Percentiles rank a stretch among this genome's conserved stretches.
phyloP scores from a whole-genome alignment of 495 filamentous ascomycete genomes.

The Wilcoxina mikolae region DNA sequence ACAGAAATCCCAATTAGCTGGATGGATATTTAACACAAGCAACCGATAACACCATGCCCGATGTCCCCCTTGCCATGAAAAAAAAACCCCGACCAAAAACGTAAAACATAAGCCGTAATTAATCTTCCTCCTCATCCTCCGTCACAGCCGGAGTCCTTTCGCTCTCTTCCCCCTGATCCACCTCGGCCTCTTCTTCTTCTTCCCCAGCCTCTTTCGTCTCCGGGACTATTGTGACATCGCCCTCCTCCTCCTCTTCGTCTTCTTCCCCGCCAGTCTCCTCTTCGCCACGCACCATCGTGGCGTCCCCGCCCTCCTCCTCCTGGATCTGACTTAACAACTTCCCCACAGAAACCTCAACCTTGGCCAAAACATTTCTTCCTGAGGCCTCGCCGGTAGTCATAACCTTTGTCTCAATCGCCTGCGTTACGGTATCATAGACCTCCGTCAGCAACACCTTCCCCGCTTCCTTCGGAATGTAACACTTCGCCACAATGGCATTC shows the following conservation, averaged over 20 bases:
- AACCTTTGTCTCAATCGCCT: constrained; percentile 55
- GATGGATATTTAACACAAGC: too few species aligned
- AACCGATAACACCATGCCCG: too few species aligned
- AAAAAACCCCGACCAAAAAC: too few species aligned
- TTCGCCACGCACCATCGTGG: constrained; percentile 31
- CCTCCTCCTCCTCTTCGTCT: constrained; percentile 20
- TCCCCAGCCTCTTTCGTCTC: constrained; percentile 13
- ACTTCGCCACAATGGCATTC: constrained; percentile 62
- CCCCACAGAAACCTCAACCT: constrained; percentile 52
- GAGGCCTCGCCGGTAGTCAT: constrained; percentile 52
- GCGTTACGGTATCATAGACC: constrained; percentile 42
- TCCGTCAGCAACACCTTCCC: constrained; percentile 36
- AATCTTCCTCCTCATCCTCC: constrained; percentile 28
- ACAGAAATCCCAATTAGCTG: too few species aligned
- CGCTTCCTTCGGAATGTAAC: constrained; percentile 54
- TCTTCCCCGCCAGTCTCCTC: constrained; percentile 12
- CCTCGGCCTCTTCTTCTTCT: constrained; percentile 18
- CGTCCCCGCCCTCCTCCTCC: constrained; percentile 29
- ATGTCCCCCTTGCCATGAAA: too few species aligned
- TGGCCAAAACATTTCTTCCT: constrained; percentile 60
- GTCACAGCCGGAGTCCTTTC: constrained; percentile 26
- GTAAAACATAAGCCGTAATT: too few species aligned
- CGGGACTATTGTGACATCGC: constrained; percentile 17
- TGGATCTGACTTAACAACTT: constrained; percentile 46
- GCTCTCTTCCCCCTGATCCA: constrained; percentile 17